Base-by-base conservation (phyloP, 345 rosid genomes). In the Ricinus communis region DNA sequence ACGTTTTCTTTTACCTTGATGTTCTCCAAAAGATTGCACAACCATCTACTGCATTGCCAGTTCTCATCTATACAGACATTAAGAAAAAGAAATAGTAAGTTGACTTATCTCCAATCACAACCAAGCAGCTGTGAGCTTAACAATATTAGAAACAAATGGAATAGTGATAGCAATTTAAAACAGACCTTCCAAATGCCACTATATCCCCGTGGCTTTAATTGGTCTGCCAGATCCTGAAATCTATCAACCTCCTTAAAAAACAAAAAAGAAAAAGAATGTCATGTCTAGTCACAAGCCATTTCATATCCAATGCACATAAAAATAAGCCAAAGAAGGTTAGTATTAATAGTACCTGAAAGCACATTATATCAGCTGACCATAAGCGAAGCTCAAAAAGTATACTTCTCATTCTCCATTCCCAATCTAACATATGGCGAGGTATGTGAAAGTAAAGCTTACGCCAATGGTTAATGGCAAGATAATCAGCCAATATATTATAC, bases 21-120 rank as follows among this genome's bases (percentile, higher is more conserved):
- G 86, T 74, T 79, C 85, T 89, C 99, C 99, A 95, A 85, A 95
- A 95, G 60, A 92, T 77, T 69, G 99, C 97, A 87, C 99, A 95
- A 31, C 99, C 99, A 77, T 95, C 99, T 81, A 92, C 69, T 27
- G 99, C 92, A 62, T 76, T 83, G 66, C 97, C 97, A 45, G 97
- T 95, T 71, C 99, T 88, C 99, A 95, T 92, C 99, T 95, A 82
- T 72, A 77, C 64, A 76, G 54, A 31, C 73, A 54, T 40, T 69
- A 62, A 43, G 72, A 68, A 27, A 43, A 4, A 12, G 8, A 43
- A 43, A 43, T 8, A 43, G 14, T 12, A 43, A 12, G 47, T 12
- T 43, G 1, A 43, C 1, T 43, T 43, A 2, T 2, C 2, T 6
- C 2, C 38, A 33, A 2, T 2, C 38, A 43, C 47, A 43, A 43